These are phyloP conservation scores for Meyerozyma sp. DNA, from an alignment of 1,139 yeast genomes.

Conservation along the genomic window DNA sequence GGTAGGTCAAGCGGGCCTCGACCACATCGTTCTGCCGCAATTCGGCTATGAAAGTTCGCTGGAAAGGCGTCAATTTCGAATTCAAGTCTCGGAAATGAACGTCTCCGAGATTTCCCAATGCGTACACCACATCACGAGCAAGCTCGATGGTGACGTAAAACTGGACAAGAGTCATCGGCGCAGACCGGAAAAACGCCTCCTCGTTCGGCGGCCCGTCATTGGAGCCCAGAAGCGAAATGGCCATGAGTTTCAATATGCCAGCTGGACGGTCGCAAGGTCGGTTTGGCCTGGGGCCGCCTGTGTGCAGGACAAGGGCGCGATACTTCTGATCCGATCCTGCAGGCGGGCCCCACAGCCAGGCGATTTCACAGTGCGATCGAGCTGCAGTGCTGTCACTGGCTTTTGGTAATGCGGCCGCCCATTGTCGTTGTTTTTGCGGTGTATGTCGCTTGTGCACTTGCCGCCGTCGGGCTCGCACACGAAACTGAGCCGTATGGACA, in stretches of 20 bases:
- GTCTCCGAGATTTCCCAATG: conserved; percentile 74
- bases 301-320: background rate
- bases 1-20: conserved; percentile 23
- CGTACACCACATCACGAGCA: conserved; percentile 79
- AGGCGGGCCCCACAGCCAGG: background rate
- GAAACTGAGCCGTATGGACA: background rate
- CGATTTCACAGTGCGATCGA: background rate
- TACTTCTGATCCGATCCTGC: background rate
- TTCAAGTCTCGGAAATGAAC: conserved; percentile 92
- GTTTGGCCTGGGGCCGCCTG: background rate
- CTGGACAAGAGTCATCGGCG: conserved; percentile 92
- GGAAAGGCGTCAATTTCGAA: conserved; percentile 71
- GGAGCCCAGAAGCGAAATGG: background rate
- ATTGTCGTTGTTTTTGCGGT: background rate
- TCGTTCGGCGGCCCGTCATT: conserved; percentile 2
- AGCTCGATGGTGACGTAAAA: conserved; percentile 88
- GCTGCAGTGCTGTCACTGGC: background rate
- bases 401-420: background rate
- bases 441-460: background rate
- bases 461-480: background rate
- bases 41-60: conserved; percentile 81
- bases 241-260: background rate
- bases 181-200: conserved; percentile 50
- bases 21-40: conserved; percentile 48
- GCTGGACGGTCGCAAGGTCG: background rate